These are phyloP conservation scores for Pleurotus platypus DNA, from an alignment of 768 basidiomycete genomes.

Conservation along the genomic window DNA sequence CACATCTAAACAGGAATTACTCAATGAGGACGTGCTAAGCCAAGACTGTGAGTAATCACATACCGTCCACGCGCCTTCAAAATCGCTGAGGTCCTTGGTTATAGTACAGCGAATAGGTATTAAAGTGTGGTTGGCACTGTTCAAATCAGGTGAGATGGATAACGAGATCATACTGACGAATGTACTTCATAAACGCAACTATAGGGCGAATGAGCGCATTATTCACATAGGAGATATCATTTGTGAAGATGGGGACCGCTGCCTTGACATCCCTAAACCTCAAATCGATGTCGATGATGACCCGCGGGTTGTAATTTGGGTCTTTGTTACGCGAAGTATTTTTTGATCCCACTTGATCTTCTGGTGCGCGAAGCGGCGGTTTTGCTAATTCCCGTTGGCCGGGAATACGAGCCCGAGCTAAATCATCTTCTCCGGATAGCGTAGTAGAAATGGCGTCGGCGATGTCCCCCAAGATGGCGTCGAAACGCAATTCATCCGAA, in stretches of 20 bases:
- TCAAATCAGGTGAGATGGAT: slow-evolving; percentile 10
- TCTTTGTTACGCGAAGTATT: slow-evolving; percentile 15
- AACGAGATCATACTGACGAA: slow-evolving; percentile 21
- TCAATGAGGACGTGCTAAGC: too few relatives aligned
- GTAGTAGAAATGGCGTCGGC: slow-evolving; percentile 82
- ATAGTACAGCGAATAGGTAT: slow-evolving; percentile 92
- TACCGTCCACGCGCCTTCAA: slow-evolving; percentile 96
- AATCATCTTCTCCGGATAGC: slow-evolving; percentile 35
- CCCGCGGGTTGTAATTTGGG: slow-evolving; percentile 34
- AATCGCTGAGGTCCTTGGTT: slow-evolving; percentile 78
- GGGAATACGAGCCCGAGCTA: slow-evolving; percentile 58
- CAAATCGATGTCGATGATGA: slow-evolving; percentile 89
- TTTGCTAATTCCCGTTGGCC: slow-evolving; percentile 85
- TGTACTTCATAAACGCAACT: slow-evolving; percentile 96
- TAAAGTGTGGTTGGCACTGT: slow-evolving; percentile 87
- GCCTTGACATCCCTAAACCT: slow-evolving; percentile 95
- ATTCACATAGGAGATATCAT: slow-evolving; percentile 87
- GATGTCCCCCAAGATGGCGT: slow-evolving; percentile 84
- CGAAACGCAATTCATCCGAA: slow-evolving; percentile 63
- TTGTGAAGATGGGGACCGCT: slow-evolving; percentile 87
- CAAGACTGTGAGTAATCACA: slow-evolving; percentile 23
- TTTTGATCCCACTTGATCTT: slow-evolving; percentile 29
- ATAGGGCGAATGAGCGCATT: slow-evolving; percentile 92
- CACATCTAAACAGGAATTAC: slow-evolving; percentile 59
- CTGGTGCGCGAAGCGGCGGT: slow-evolving; percentile 78